Evolutionary conservation across 108 stramenopile species (phyloP).

Genomic region (Skeletonema menzelii): DNA sequence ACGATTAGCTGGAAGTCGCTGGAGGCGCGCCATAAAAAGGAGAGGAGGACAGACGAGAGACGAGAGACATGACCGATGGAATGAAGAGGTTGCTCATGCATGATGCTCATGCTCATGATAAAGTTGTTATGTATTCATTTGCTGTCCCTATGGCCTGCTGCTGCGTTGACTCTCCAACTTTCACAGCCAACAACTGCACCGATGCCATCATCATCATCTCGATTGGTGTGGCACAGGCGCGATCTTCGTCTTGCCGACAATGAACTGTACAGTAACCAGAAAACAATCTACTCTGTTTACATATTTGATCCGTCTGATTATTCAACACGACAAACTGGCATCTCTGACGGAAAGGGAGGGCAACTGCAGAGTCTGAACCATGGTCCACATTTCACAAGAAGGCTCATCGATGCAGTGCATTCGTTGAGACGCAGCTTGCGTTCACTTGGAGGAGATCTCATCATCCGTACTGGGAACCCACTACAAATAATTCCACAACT

Average conservation of each 20-base stretch:
- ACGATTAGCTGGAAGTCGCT: too few species aligned
- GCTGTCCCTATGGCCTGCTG: too few species aligned
- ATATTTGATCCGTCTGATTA: conserved; percentile 56
- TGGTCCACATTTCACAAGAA: conserved; percentile 55
- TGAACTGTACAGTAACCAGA: conserved; percentile 36
- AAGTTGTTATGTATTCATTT: too few species aligned
- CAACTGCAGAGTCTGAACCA: conserved; percentile 31
- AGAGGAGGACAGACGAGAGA: too few species aligned
- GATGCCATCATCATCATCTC: conserved; percentile 6
- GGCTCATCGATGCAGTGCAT: conserved; percentile 49
- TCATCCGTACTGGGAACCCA: conserved; percentile 58
- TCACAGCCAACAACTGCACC: too few species aligned
- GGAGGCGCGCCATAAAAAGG: too few species aligned
- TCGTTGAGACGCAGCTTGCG: conserved; percentile 36
- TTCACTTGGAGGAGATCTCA: conserved; percentile 48
- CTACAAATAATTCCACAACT: conserved; percentile 40
- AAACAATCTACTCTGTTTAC: conserved; percentile 43
- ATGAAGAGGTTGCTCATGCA: too few species aligned
- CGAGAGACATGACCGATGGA: too few species aligned
- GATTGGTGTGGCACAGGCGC: conserved; percentile 70
- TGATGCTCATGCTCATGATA: too few species aligned
- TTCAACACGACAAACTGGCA: conserved; percentile 44
- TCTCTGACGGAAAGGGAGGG: conserved; percentile 6
- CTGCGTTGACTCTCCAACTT: too few species aligned
- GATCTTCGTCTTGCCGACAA: conserved; percentile 62